Base-by-base conservation (phyloP, 768 basidiomycete genomes). In the Clitopilus passeckerianus region DNA sequence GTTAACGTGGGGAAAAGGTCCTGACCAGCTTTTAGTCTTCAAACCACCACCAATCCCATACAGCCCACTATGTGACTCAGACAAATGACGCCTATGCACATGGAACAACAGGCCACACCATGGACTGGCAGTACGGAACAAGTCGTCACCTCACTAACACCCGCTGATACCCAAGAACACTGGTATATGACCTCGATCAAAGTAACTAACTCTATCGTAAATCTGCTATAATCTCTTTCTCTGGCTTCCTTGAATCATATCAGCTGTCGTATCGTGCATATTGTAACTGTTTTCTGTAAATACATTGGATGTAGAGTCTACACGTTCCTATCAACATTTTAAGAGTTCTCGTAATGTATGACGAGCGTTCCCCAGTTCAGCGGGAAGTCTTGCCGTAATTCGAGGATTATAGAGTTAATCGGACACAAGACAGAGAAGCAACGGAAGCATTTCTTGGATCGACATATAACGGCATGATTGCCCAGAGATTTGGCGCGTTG, bases 61-160 rank as follows among this genome's bases (percentile, higher is more conserved):
- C 76, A 4, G 72, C 70, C 37, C 74, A 79, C 65, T 77, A 81
- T 69, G 70, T 84, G 53, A 78, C 79, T 6, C 61, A 54, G 10
- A 37, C 60, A 8, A 54, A 27, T 30, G 60, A 65, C 14, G 74
- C 82, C 0, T 84, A 83, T 62, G 72, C 81, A 44, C 77, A 79
- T 65, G 72, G 74, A 16, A 70, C 72, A 65, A 75, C 72, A 54
- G 72, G 75, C 34, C 77, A 71, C 63, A 74, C 76, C 57, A 78
- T 86, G 70, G 83, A 86, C 70, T 89, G 87, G 87, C 83, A 87
- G 10, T 50, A 50, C 46, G 15, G n/a, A 15, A n/a, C 37, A 41
- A 41, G 37, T 41, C 37, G 37, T 12, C 37, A 41, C 27, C 27
- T 50, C 46, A 50, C 20, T 50, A 16, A 23, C 27, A 50, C 15